Evolutionary conservation across 2,329 filamentous ascomycete species (phyloP), one percentile per base, ranked within the genome.

Genomic region (Sporothrix humicola): DNA sequence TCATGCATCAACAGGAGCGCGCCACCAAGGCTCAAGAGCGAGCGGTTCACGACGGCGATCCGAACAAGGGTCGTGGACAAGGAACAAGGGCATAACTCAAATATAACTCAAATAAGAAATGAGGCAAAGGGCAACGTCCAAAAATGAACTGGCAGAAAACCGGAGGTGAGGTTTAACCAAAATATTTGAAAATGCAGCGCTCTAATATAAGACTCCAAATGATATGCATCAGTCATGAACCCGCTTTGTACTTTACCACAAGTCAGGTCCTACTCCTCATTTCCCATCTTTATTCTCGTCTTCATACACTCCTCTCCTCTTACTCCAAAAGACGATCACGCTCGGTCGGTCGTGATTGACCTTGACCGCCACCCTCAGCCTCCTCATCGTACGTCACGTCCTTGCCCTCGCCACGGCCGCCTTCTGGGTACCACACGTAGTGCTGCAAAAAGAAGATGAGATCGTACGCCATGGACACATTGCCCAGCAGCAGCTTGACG

Each of bases 401-500:
- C 46, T 71, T 52, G 15, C 44, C 58, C 37, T 31, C 75, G 76
- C 80, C 81, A n/a, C 76, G 77, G 2, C 78, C 77, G 4, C 75
- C 74, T 7, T 79, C 79, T 17, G 79, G 80, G 79, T 97, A 98
- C 23, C 97, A 81, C 50, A 95, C 84, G 78, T 95, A 98, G 82
- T 98, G 96, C 83, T 99, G 96, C 4, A 88, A 79, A 70, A 98
- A 91, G 80, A 98, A 98, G 68, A 97, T 85, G 46, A 92, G 76
- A 80, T 98, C 95, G 81, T 97, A 98, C 2, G 93, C 81, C 78
- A 98, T 91, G 73, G 91, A 94, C 63, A 97, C 89, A 79, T 97
- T 95, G 15, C 93, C 92, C 58, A 98, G 86, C 2, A 91, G 90
- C 74, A 98, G 90, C 84, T 98, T 99, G 77, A 96, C 91, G 0